Evolutionary conservation across 768 basidiomycete species (phyloP), one percentile per base, ranked within the genome.

Genomic region (Lactarius psammicola): DNA sequence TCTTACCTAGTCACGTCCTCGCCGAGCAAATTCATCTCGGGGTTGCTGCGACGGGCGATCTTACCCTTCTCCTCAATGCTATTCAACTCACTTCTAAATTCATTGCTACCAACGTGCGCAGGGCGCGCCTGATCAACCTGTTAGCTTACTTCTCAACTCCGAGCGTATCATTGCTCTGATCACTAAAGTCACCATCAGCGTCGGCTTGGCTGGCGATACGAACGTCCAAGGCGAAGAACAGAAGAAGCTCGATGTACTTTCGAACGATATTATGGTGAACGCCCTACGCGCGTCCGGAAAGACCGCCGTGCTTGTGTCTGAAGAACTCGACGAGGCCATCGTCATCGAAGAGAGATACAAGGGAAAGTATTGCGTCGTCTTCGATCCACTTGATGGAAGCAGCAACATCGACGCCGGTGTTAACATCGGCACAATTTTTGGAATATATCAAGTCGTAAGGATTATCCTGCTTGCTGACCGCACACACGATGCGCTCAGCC

Each of bases 391-490:
- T 57, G 96, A 99, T 72, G 96, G 96, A 62, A 92, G 90, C 75
- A 94, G 92, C 81, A 99, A 99, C 80, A 99, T 99, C 78, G 96
- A 99, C 75, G 96, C 96, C 69, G 97, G 96, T 87, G 96, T 99
- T 59, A 99, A 99, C 79, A 96, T 98, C 74, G 94, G 94, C 13
- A 95, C 94, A 63, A 98, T 98, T 80, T 99, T 99, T 76, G 96
- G 96, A 56, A 88, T 99, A 69, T 99, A 98, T 80, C 85, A 86
- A 72, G 79, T 96, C 67, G 95, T 95, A 70, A 69, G 94, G 84
- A 30, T 49, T 33, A 23, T 10, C 36, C 26, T 46, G 9, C n/a
- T 65, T 36, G 30, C 33, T 23, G n/a, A 44, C 18, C 26, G 38
- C 55, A 13, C 33, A 11, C 57, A 11, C 30, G 46, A 36, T 34